Evolutionary conservation across 805 yeast genomes (phyloP), one percentile per base, ranked within the genome.

Genomic region (Candida takata): DNA sequence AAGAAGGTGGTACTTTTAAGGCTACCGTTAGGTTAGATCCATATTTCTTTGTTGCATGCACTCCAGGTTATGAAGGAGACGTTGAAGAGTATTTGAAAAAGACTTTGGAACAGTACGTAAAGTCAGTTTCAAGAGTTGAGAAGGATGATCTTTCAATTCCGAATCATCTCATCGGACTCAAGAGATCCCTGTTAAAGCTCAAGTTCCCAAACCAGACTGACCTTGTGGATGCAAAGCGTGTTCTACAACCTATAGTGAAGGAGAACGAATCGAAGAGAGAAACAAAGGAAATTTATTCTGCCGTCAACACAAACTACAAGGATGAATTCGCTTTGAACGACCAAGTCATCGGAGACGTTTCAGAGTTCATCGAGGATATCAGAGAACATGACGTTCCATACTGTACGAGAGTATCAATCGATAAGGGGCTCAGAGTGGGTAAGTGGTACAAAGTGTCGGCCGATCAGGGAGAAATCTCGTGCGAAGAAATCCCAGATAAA

Each of bases 301-400:
- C 72, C 12, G 70, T 74, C 35, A 70, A 60, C 20, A 50, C 49
- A 18, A 59, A 58, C 19, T 62, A 56, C 34, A 48, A 41, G 10
- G 49, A 43, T 27, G 47, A 49, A 14, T 38, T 49, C 14, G 35
- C 37, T 4, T 28, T 37, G 8, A 45, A 41, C 14, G 47, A 46
- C 21, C 40, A 32, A 16, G 41, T 42, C 5, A 15, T 17, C 15
- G 34, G 29, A 15, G 84, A 79, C 42, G 82, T 88, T 4, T 65
- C 78, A 3, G 76, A 76, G 24, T 68, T 68, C 31, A 73, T 92
- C 12, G 79, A 77, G 36, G 97, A 90, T 49, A 72, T 92, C 23
- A 69, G 90, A 46, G 99, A 92, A 57, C 87, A 84, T 48, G 99
- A 92, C 55, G 97, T 92, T 4, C 98, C 98, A 0, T 92, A 84